phyloP scores from a whole-genome alignment of 202 grass and related monocot species.

The Elaeis oleifera region DNA sequence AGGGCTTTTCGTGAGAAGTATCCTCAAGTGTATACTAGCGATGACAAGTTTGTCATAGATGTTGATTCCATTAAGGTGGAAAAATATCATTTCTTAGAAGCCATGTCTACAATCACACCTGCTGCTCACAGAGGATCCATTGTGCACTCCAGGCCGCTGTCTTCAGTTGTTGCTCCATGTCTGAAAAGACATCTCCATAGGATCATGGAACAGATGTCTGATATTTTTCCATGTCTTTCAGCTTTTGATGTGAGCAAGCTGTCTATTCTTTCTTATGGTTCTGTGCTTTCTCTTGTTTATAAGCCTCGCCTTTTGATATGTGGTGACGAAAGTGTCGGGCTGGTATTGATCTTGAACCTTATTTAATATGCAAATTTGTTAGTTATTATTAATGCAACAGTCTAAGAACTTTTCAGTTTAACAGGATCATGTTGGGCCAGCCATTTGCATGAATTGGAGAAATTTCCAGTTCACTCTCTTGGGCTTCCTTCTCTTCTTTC shows the following conservation, averaged over 20 bases:
- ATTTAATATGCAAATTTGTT: slow-evolving; percentile 15
- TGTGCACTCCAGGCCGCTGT: slow-evolving; percentile 88
- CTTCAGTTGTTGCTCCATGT: slow-evolving; percentile 66
- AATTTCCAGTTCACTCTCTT: slow-evolving; percentile 93
- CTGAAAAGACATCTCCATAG: slow-evolving; percentile 74
- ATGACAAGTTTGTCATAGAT: slow-evolving; percentile 99
- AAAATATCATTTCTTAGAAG: slow-evolving; percentile 95
- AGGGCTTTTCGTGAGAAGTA: slow-evolving; percentile 95
- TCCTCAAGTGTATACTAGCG: slow-evolving; percentile 95
- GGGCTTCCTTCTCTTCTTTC: slow-evolving; percentile 96
- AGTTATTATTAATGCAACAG: slow-evolving; percentile 19
- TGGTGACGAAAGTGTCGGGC: slow-evolving; percentile 67
- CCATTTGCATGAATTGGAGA: slow-evolving; percentile 98
- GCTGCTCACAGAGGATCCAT: slow-evolving; percentile 86
- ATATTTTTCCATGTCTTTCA: slow-evolving; percentile 80
- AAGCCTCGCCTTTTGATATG: slow-evolving; percentile 88
- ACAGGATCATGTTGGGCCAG: slow-evolving; percentile 97
- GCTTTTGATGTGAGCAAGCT: slow-evolving; percentile 56
- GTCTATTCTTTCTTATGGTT: slow-evolving; percentile 59
- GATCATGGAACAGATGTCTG: slow-evolving; percentile 72
- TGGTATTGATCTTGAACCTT: slow-evolving; percentile 43
- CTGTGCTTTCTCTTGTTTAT: slow-evolving; percentile 86
- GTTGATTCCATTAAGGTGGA: slow-evolving; percentile 75
- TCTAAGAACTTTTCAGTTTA: slow-evolving; percentile 40
- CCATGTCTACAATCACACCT: slow-evolving; percentile 96